Percentiles rank a stretch among this genome's conserved stretches.
Evolutionary conservation across 1,139 yeast species (phyloP).

Genomic region (Yamadazyma diddensiae): DNA sequence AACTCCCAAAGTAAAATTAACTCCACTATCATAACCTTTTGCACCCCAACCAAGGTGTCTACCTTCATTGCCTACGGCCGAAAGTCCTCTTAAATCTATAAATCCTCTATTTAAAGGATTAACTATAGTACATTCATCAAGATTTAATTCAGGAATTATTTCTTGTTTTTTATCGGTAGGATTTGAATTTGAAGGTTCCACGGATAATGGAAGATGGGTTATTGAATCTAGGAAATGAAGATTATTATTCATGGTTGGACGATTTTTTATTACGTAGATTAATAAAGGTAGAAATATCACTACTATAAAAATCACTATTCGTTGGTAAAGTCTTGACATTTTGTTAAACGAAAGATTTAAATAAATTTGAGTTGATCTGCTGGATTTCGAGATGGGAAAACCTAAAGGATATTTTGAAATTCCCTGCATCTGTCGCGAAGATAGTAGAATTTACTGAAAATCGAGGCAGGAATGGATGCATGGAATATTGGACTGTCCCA

Average conservation of each 20-base stretch:
- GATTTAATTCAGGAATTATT: conserved; percentile 6
- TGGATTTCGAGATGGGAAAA: too few species aligned
- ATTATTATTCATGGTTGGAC: conserved; percentile 2
- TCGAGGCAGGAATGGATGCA: conserved; percentile 20
- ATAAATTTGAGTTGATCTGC: too few species aligned
- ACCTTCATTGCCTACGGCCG: conserved; percentile 42
- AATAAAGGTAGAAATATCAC: conserved; percentile 15
- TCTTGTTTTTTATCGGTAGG: neutral
- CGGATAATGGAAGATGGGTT: conserved; percentile 10
- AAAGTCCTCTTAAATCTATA: conserved; percentile 52
- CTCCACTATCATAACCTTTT: conserved; percentile 66
- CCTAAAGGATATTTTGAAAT: too few species aligned
- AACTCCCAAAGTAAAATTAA: conserved; percentile 75
- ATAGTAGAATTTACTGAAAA: too few species aligned
- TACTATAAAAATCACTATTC: conserved; percentile 17
- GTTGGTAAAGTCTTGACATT: conserved; percentile 18
- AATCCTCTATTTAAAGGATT: conserved; percentile 54
- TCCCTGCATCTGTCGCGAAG: too few species aligned
- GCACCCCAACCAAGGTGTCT: conserved; percentile 60
- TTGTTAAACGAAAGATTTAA: too few species aligned
- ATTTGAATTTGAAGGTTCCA: neutral
- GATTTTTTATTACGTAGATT: conserved; percentile 14
- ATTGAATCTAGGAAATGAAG: conserved; percentile 12
- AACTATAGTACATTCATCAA: conserved; percentile 52
- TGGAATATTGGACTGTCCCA: conserved; percentile 12